phyloP scores from a whole-genome alignment of 1,284 basidiomycete genomes.

The Boletellus sp. region DNA sequence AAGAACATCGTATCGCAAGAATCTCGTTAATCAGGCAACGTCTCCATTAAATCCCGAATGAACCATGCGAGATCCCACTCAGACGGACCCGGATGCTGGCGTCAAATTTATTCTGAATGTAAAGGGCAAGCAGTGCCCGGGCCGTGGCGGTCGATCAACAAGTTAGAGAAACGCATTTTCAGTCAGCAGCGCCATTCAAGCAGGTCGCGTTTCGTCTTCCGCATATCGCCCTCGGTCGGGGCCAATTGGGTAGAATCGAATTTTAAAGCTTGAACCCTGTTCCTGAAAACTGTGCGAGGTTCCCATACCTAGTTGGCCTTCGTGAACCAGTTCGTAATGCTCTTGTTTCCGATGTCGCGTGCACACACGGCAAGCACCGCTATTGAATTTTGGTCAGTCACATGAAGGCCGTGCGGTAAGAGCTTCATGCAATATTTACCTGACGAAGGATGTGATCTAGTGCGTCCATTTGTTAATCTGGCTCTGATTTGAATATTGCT shows the following conservation, averaged over 20 bases:
- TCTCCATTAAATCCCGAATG: neutral
- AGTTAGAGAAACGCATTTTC: no score
- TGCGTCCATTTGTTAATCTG: neutral
- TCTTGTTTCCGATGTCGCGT: neutral
- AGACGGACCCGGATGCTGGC: neutral
- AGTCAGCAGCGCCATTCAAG: neutral
- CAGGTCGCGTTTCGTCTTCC: neutral
- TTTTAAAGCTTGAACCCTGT: neutral
- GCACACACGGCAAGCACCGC: neutral
- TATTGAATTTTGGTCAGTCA: neutral
- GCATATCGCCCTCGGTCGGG: no score
- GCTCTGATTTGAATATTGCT: neutral
- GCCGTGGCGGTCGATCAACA: no score
- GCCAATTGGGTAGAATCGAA: neutral
- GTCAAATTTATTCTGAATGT: neutral
- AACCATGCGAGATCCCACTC: neutral
- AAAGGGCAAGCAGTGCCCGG: no score
- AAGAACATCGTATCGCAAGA: neutral
- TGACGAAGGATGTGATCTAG: neutral
- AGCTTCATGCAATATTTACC: no score
- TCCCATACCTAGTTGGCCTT: neutral
- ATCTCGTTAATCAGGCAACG: neutral
- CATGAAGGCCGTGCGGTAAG: neutral
- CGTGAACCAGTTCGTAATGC: neutral
- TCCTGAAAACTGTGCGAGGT: neutral